Evolutionary conservation across 495 filamentous ascomycete species (phyloP), one percentile per base, ranked within the genome.

Genomic region (Apiosordaria backusii): DNA sequence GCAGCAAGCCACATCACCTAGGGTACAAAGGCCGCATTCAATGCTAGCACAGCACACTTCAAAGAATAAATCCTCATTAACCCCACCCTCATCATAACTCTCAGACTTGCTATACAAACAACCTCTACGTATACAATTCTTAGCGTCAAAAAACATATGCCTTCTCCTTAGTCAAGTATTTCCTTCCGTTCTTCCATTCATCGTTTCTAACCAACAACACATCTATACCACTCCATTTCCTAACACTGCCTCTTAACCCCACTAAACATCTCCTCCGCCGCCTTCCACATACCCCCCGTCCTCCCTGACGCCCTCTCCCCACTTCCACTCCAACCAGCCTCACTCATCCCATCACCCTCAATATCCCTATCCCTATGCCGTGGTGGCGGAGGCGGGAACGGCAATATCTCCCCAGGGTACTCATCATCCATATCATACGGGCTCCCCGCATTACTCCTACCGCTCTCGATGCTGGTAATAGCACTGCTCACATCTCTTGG

Each of bases 251-350:
- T 45, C 35, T 45, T 45, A 18, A 45, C 13, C 10, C 35, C 35
- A 45, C 35, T 45, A 40, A 70, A 50, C 62, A 66, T 55, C 57
- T 66, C 60, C 65, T 71, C 67, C 16, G 66, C 66, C 18, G 58
- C 64, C 27, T 67, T 67, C 69, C 70, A 74, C 57, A 70, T 63
- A 19, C 50, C 59, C 18, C 63, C 65, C 15, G 62, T 63, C 55
- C 65, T 60, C 4, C n/a, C 60, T 7, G 69, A 60, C 19, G 71
- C 19, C 23, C 54, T 45, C 1, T 29, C 57, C 0, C 35, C n/a
- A 45, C 16, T 15, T 13, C 13, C 62, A 3, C 57, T 61, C 16
- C 60, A 57, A 45, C 67, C 66, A 22, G 15, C 57, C 21, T 29
- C 66, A 23, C 59, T n/a, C 35, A 45, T 45, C 35, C 35, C 29